Evolutionary conservation across 176 grass and related monocot species (phyloP).

Genomic region (Musa itinerans): DNA sequence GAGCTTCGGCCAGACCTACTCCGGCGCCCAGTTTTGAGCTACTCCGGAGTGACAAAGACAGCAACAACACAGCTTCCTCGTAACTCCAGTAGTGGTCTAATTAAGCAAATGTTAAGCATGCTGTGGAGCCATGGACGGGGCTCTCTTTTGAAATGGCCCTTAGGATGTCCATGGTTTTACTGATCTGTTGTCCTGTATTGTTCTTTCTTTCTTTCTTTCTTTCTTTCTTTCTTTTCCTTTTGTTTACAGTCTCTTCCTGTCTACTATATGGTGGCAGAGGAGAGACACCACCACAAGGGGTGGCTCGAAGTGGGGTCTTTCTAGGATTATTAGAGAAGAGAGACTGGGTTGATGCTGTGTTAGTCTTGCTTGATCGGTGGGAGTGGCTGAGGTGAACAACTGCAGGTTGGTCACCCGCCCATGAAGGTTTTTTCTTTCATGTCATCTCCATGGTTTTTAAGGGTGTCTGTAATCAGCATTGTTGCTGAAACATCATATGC

Average conservation of each 20-base stretch:
- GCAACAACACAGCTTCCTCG: neutral
- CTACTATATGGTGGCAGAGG: neutral
- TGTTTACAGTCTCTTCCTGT: neutral
- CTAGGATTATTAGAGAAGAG: neutral
- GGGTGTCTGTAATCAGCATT: neutral
- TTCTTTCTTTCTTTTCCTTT: neutral
- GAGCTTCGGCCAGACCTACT: slow-evolving; percentile 66
- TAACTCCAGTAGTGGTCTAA: neutral
- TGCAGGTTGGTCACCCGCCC: neutral
- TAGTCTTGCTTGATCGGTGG: neutral
- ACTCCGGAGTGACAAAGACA: neutral
- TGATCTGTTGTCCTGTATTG: neutral
- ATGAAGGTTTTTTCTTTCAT: neutral
- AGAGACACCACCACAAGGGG: neutral
- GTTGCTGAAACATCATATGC: no score
- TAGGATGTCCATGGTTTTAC: neutral
- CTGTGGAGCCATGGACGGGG: neutral
- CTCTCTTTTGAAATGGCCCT: slow-evolving; percentile 8
- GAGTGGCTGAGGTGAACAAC: neutral
- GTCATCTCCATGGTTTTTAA: neutral
- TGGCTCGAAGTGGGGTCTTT: neutral
- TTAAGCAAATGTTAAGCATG: no score
- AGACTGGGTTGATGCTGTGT: neutral
- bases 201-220: neutral
- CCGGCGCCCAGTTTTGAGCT: slow-evolving; percentile 12